These are phyloP conservation scores for Penicillium coffeae DNA, from an alignment of 495 filamentous ascomycete genomes.

Conservation along the genomic window DNA sequence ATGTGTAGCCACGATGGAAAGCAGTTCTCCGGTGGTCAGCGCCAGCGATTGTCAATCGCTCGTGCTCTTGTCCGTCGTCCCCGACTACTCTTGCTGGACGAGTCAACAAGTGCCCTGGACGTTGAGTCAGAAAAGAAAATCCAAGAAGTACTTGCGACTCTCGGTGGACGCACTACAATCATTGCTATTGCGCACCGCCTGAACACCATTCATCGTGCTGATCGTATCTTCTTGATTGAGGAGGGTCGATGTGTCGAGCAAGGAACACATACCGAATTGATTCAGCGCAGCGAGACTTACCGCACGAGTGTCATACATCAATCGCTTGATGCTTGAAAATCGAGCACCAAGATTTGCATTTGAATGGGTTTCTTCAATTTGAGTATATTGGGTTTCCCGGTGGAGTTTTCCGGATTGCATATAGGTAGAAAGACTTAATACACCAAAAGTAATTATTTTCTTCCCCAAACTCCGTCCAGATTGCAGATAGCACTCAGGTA, in stretches of 20 bases:
- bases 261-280: constrained; percentile 65
- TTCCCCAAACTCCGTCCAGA: no score
- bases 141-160: constrained; percentile 61
- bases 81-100: constrained; percentile 66
- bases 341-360: background rate
- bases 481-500: no score
- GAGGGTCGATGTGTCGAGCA: constrained; percentile 60
- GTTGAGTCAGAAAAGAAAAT: constrained; percentile 66
- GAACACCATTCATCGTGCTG: constrained; percentile 69
- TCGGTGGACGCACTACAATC: constrained; percentile 67
- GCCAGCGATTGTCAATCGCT: constrained; percentile 72
- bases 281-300: constrained; percentile 57
- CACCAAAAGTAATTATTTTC: no score
- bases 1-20: constrained; percentile 60
- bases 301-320: constrained; percentile 46
- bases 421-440: no score
- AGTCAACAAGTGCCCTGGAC: constrained; percentile 70
- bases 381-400: no score
- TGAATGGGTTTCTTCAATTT: no score
- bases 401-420: no score
- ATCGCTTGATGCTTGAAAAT: constrained; percentile 26
- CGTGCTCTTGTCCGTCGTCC: constrained; percentile 67
- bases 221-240: constrained; percentile 71
- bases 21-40: constrained; percentile 67
- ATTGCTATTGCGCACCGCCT: constrained; percentile 73